These are phyloP conservation scores for Chrysanthemum lavandulifolium DNA, from an alignment of 129 eudicot genomes.

Conservation along the genomic window DNA sequence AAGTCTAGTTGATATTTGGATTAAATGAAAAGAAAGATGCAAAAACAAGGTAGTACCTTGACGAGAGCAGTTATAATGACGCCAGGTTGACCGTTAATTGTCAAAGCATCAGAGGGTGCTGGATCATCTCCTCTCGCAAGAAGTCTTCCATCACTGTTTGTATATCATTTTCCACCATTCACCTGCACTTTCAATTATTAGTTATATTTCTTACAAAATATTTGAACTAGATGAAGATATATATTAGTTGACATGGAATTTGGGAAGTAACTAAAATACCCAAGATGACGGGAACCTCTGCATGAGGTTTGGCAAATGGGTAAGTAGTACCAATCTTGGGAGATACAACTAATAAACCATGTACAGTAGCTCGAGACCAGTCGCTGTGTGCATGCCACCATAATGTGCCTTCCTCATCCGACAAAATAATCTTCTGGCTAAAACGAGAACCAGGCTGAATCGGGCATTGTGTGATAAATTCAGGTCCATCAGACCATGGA, in stretches of 20 bases:
- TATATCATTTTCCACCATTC: slow-evolving; percentile 62
- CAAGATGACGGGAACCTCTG: slow-evolving; percentile 46
- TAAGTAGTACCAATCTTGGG: slow-evolving; percentile 36
- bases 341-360: slow-evolving; percentile 42
- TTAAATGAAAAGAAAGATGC: neutral
- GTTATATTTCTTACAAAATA: neutral
- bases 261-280: slow-evolving; percentile 25
- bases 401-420: slow-evolving; percentile 53
- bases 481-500: slow-evolving; percentile 75
- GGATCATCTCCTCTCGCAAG: slow-evolving; percentile 48
- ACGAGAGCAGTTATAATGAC: slow-evolving; percentile 43
- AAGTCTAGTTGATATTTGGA: neutral
- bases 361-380: slow-evolving; percentile 52
- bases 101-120: slow-evolving; percentile 46
- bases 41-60: slow-evolving; percentile 18
- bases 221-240: neutral
- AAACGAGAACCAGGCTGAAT: slow-evolving; percentile 47
- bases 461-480: slow-evolving; percentile 53
- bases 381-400: slow-evolving; percentile 70
- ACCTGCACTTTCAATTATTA: slow-evolving; percentile 23
- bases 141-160: slow-evolving; percentile 39
- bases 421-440: slow-evolving; percentile 36
- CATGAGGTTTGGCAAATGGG: slow-evolving; percentile 55
- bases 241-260: neutral
- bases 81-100: slow-evolving; percentile 65